Evolutionary conservation across 1,284 basidiomycete species (phyloP).

Genomic region (Ceratobasidium theobromae): DNA sequence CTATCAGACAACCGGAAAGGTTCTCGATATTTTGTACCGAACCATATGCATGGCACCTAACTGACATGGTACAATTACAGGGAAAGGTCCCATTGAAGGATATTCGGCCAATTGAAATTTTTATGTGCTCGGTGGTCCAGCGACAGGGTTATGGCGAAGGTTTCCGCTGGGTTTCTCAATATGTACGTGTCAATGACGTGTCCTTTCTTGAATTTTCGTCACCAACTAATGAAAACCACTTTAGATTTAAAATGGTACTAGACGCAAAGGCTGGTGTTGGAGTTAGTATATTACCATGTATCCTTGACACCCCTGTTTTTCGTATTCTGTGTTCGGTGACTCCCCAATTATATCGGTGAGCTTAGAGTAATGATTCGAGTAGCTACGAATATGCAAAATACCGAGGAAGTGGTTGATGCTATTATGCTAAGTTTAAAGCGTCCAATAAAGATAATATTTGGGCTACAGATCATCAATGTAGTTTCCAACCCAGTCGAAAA

Average conservation of each 20-base stretch:
- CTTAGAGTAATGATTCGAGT: background rate
- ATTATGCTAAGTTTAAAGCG: background rate
- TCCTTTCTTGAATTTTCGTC: background rate
- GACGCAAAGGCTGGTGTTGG: conserved; percentile 8
- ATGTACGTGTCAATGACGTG: conserved; percentile 54
- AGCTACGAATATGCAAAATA: background rate
- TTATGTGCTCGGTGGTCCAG: conserved; percentile 99
- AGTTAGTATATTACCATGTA: conserved; percentile 26
- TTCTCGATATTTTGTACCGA: conserved; percentile 46
- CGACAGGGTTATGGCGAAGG: conserved; percentile 98
- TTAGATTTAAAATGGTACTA: conserved; percentile 22
- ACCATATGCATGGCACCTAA: background rate
- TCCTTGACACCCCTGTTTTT: conserved; percentile 31
- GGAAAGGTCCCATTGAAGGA: conserved; percentile 96
- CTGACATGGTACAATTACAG: conserved; percentile 47
- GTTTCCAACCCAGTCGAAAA: conserved; percentile 72
- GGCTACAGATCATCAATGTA: conserved; percentile 71
- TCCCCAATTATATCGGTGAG: background rate
- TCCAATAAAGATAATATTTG: conserved; percentile 22
- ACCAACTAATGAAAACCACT: background rate
- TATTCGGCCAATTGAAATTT: conserved; percentile 98
- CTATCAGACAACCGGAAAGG: conserved; percentile 99
- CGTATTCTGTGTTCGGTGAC: conserved; percentile 13
- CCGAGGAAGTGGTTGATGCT: background rate
- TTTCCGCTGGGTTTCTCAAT: conserved; percentile 99